phyloP scores from a whole-genome alignment of 495 filamentous ascomycete genomes.

The Penicillium canescens region DNA sequence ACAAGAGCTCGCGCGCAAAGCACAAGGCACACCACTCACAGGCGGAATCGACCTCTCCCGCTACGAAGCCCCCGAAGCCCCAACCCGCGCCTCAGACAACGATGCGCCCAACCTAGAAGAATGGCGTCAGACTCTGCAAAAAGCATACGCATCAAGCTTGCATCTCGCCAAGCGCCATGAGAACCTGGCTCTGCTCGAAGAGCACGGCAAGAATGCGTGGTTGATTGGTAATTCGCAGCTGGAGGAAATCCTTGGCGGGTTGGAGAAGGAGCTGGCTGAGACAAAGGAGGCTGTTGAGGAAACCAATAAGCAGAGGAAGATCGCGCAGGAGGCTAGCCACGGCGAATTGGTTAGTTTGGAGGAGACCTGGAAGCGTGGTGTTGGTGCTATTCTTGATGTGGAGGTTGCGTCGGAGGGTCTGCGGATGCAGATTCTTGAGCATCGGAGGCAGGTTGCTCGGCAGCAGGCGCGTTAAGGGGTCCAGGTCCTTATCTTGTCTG shows the following conservation, averaged over 20 bases:
- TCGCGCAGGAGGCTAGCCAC: conserved; percentile 65
- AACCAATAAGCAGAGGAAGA: conserved; percentile 68
- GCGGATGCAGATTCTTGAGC: conserved; percentile 62
- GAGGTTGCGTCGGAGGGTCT: conserved; percentile 73
- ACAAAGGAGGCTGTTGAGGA: conserved; percentile 64
- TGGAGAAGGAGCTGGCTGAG: conserved; percentile 79
- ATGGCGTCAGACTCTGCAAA: conserved; percentile 39
- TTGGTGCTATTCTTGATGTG: conserved; percentile 71
- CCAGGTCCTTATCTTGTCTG: neutral
- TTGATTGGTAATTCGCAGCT: conserved; percentile 77
- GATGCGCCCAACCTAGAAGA: conserved; percentile 35
- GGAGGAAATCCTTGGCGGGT: conserved; percentile 64
- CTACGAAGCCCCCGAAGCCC: conserved; percentile 68
- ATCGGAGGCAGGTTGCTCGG: conserved; percentile 43
- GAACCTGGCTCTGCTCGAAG: conserved; percentile 74
- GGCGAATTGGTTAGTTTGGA: conserved; percentile 70
- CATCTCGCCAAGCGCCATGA: conserved; percentile 66
- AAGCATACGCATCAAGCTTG: conserved; percentile 61
- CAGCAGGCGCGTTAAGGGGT: conserved; percentile 29
- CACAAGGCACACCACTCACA: conserved; percentile 50
- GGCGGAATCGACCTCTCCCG: conserved; percentile 74
- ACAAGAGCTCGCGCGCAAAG: conserved; percentile 61
- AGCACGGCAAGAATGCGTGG: conserved; percentile 88
- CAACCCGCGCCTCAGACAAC: conserved; percentile 30
- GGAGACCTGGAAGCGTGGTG: conserved; percentile 69